Base-by-base conservation (phyloP, 75 land plant genomes). In the Sequoiadendron giganteum region DNA sequence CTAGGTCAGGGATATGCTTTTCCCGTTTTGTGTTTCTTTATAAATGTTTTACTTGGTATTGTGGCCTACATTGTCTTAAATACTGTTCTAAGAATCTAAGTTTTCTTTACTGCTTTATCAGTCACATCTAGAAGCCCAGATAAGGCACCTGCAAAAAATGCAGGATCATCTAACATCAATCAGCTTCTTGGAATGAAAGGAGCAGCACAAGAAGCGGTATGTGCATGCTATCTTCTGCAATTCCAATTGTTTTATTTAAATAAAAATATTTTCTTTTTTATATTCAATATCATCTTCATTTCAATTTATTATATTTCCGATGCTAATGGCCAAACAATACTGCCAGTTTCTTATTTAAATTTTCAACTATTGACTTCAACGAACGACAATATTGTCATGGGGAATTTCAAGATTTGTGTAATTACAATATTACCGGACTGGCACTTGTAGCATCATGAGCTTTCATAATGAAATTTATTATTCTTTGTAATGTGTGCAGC, bases 111-210 rank as follows among this genome's bases (percentile, higher is more conserved):
- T 45, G 84, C 48, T n/a, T 25, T 86, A 25, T 32, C 91, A 92
- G 95, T 86, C 34, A 91, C 89, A 84, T 38, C 94, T 19, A 36
- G 84, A 80, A 91, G 65, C 82, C 93, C 97, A 45, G 95, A 92
- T 88, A 90, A 90, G 83, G 95, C 93, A 52, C 98, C 99, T 15
- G 89, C 89, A 15, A 88, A 72, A 21, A 86, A 48, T 78, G 85
- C 85, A 45, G 88, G 87, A 43, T 93, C 93, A 21, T 92, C 96
- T 16, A 94, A 93, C 85, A 86, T 97, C 54, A 97, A 97, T 85
- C 99, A 97, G 90, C 89, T 97, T 68, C 95, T 97, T 58, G 99
- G 99, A 15, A 97, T 97, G 7, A 97, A 97, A 89, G 99, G 98
- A 78, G 99, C 99, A 42, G 65, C 91, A 1, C 90, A 90, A 86